These are phyloP conservation scores for Dothistroma septosporum DNA, from an alignment of 2,329 filamentous ascomycete species.

Conservation along the genomic window DNA sequence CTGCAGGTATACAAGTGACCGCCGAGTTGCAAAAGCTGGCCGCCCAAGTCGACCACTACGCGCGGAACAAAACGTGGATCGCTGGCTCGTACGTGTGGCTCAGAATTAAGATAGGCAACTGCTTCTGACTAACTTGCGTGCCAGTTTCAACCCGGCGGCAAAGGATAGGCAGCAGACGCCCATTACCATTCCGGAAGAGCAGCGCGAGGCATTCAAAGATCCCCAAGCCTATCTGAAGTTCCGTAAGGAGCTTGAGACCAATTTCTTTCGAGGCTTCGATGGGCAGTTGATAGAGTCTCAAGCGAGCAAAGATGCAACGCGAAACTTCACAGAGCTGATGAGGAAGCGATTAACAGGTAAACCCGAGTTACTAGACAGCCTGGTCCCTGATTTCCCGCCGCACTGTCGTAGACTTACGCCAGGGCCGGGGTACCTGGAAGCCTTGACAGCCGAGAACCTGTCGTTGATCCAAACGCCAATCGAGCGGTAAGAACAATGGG, in stretches of 20 bases:
- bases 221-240: conserved; percentile 55
- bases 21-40: conserved; percentile 49
- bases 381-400: conserved; percentile 43
- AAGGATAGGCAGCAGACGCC: conserved; percentile 50
- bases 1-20: conserved; percentile 35
- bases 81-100: conserved; percentile 45
- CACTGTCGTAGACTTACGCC: conserved; percentile 48
- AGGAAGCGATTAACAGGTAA: conserved; percentile 33
- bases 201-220: conserved; percentile 56
- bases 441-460: conserved; percentile 46
- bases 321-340: conserved; percentile 41
- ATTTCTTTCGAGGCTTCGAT: conserved; percentile 56
- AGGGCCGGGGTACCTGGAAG: conserved; percentile 44
- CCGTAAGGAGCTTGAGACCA: conserved; percentile 44
- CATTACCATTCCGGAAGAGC: conserved; percentile 52
- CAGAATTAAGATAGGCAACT: neutral
- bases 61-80: conserved; percentile 63
- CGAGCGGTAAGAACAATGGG: conserved; percentile 16
- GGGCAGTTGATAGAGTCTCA: conserved; percentile 39
- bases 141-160: conserved; percentile 50
- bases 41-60: conserved; percentile 59
- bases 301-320: conserved; percentile 33
- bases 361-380: conserved; percentile 39
- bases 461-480: conserved; percentile 42
- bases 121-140: neutral